phyloP scores from a whole-genome alignment of 352 stramenopile genomes.

The Globisporangium lucens region DNA sequence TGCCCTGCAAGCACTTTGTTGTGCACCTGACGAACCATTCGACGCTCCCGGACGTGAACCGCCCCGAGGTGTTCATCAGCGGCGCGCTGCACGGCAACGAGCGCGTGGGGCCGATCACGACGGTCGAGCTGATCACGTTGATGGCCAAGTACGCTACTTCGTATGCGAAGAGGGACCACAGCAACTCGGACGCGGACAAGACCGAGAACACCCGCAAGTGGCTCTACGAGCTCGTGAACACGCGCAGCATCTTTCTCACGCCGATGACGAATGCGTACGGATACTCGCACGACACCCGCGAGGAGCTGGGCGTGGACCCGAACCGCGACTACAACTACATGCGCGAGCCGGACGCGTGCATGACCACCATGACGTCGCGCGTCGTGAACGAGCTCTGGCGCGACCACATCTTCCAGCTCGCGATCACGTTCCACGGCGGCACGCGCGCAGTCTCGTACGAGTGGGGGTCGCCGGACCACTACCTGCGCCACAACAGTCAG shows the following conservation, averaged over 20 bases:
- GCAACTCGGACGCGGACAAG: conserved; percentile 12
- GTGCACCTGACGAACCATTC: conserved; percentile 89
- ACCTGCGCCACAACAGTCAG: conserved; percentile 43
- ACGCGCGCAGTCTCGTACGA: conserved; percentile 97
- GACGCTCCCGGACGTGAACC: conserved; percentile 59
- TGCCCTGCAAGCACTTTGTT: conserved; percentile 80
- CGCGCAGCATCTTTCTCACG: conserved; percentile 74
- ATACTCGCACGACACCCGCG: conserved; percentile 80
- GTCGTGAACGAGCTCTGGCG: conserved; percentile 97
- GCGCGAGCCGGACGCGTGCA: conserved; percentile 81
- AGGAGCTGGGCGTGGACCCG: conserved; percentile 91
- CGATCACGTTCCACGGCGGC: conserved; percentile 97
- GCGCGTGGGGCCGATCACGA: conserved; percentile 88
- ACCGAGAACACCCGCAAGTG: conserved; percentile 58
- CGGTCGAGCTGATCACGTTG: conserved; percentile 90
- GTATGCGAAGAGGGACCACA: conserved; percentile 24
- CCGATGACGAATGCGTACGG: conserved; percentile 95
- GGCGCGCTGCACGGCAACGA: conserved; percentile 97
- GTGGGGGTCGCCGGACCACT: conserved; percentile 94
- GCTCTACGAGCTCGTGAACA: conserved; percentile 84
- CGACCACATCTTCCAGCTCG: conserved; percentile 96
- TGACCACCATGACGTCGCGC: conserved; percentile 94
- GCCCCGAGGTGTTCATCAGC: conserved; percentile 96
- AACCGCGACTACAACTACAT: conserved; percentile 99
- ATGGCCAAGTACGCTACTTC: conserved; percentile 59